Conservation (phyloP, 208 protist genomes). For the Leishmania turanica region DNA sequence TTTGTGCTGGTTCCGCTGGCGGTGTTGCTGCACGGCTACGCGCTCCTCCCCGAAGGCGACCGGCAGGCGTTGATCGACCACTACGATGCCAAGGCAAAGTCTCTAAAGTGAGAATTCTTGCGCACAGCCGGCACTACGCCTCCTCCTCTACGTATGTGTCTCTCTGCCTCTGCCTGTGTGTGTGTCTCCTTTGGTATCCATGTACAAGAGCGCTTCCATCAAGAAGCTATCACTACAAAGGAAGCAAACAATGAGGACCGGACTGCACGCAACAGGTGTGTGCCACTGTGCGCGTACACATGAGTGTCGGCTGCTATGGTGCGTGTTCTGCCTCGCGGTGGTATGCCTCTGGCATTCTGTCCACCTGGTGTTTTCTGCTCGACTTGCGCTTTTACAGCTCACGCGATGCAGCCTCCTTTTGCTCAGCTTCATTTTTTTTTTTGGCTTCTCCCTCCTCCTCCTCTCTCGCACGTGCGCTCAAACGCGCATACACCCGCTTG, state of each 20-base stretch:
- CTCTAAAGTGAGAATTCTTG: background rate
- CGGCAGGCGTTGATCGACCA: constrained; percentile 65
- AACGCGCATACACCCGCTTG: background rate
- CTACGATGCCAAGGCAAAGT: constrained; percentile 49
- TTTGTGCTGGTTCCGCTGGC: constrained; percentile 83
- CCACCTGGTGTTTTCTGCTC: background rate
- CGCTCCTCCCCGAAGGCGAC: constrained; percentile 65
- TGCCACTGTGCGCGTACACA: background rate
- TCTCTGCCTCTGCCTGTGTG: background rate
- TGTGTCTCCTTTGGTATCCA: background rate
- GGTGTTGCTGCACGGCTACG: constrained; percentile 81
- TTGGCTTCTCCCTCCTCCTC: background rate
- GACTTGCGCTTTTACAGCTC: background rate
- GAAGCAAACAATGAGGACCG: background rate
- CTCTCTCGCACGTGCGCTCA: background rate
- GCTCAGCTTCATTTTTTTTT: background rate
- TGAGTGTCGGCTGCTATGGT: background rate
- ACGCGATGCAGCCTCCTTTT: background rate
- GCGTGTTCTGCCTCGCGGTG: background rate
- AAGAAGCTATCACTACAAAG: background rate
- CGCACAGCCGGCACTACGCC: background rate
- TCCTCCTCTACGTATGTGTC: background rate
- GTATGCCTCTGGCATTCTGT: background rate
- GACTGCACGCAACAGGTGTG: background rate
- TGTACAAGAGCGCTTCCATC: background rate